These are phyloP conservation scores for Lablab purpureus DNA, from an alignment of 306 rosid species.

Conservation along the genomic window DNA sequence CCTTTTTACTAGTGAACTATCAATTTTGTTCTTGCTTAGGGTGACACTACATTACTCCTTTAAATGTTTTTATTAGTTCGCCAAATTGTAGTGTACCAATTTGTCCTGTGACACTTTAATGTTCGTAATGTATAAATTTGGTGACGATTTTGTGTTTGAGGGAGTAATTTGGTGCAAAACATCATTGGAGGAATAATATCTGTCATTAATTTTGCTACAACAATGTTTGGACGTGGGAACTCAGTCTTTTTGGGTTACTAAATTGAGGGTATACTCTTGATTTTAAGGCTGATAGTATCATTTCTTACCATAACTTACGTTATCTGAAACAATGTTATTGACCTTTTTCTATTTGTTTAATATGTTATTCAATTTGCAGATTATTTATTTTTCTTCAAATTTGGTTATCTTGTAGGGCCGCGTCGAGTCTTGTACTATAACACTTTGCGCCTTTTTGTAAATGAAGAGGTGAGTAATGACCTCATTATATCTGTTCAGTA, in stretches of 20 bases:
- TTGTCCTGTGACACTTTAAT: neutral
- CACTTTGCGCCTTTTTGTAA: slow-evolving; percentile 69
- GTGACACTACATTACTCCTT: neutral
- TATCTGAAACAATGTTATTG: neutral
- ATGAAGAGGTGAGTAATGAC: slow-evolving; percentile 77
- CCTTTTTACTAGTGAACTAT: neutral
- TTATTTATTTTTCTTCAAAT: slow-evolving; percentile 34
- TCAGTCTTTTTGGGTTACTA: neutral
- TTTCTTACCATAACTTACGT: slow-evolving; percentile 29
- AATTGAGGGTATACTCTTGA: neutral
- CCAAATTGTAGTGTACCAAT: neutral
- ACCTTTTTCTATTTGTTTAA: slow-evolving; percentile 27
- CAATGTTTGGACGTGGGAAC: neutral
- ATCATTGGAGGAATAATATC: neutral
- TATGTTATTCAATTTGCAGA: slow-evolving; percentile 14
- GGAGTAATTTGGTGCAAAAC: neutral
- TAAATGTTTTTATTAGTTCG: neutral
- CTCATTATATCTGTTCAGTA: slow-evolving; percentile 32
- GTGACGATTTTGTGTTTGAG: neutral
- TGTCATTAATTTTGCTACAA: neutral
- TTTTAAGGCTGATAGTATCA: slow-evolving; percentile 8
- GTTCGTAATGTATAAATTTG: neutral
- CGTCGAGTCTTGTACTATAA: slow-evolving; percentile 77
- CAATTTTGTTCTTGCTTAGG: neutral
- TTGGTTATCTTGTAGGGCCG: slow-evolving; percentile 68